Conservation (phyloP, 2,329 filamentous ascomycete species). For the Scortechinia acanthostroma region DNA sequence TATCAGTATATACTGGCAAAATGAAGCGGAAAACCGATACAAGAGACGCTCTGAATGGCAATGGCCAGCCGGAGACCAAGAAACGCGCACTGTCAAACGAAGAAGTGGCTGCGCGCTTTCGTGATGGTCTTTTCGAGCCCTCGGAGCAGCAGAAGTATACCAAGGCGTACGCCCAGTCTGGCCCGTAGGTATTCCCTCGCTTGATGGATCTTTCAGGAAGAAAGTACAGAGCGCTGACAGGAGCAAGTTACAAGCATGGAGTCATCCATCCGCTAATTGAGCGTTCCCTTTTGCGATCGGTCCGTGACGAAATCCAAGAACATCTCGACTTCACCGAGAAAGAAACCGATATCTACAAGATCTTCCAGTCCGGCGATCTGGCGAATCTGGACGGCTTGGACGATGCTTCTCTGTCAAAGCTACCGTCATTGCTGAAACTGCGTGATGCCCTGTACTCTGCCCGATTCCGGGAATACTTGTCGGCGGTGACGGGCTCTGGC, state of each 20-base stretch:
- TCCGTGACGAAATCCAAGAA: constrained; percentile 80
- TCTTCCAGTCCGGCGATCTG: constrained; percentile 94
- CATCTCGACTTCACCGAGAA: constrained; percentile 96
- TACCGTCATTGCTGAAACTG: constrained; percentile 85
- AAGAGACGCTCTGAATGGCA: not conserved
- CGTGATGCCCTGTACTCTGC: constrained; percentile 90
- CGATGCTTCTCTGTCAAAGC: constrained; percentile 73
- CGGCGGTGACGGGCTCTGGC: constrained; percentile 77
- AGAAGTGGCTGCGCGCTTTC: not conserved
- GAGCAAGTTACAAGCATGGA: constrained; percentile 81
- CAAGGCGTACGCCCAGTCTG: not conserved
- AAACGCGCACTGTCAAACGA: not conserved
- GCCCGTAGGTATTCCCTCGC: not conserved
- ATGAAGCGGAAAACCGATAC: constrained; percentile 1
- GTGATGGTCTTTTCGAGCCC: not conserved
- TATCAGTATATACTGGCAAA: too few relatives aligned
- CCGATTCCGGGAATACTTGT: constrained; percentile 81
- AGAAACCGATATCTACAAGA: constrained; percentile 99
- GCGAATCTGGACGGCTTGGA: constrained; percentile 94
- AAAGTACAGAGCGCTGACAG: too few relatives aligned
- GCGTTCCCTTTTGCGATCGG: constrained; percentile 73
- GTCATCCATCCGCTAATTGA: constrained; percentile 80
- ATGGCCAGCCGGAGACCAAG: not conserved
- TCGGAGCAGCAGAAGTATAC: constrained; percentile 2
- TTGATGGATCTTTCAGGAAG: too few relatives aligned